Base-by-base conservation (phyloP, 2,329 filamentous ascomycete genomes). In the Penicillium hesseltinei region DNA sequence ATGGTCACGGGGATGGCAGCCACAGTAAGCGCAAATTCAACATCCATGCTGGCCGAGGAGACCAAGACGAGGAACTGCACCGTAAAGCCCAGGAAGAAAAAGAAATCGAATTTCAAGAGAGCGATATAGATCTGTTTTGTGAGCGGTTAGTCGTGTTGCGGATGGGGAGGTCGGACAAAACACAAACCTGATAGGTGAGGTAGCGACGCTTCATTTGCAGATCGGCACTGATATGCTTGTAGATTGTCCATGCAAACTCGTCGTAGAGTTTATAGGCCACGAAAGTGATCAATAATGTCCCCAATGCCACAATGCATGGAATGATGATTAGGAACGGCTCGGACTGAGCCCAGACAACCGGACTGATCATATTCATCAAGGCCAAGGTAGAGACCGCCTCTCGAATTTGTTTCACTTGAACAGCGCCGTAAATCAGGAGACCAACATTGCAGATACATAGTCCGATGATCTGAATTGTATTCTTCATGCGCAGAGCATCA, bases 21-120 rank as follows among this genome's bases (percentile, higher is more conserved):
- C 47, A 94, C 87, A 8, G 95, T 99, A 51, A 97, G 81, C 54
- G 84, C 89, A 67, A 94, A 91, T 74, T 99, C 94, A 67, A 86
- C 80, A 61, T 88, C 84, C 47, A 83, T 82, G 27, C 81, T 82
- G 62, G 84, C 83, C 44, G 85, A 88, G 57, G 85, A 88, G 58
- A 99, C 92, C 58, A 97, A 89, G 67, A 99, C 93, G 53, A 97
- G 84, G 75, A 99, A 99, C 72, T 99, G 94, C 46, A 99, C 91
- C 7, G 94, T 97, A 75, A 99, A 99, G 54, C 93, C 94, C 50
- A 99, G 86, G 82, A 99, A 99, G 82, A 99, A 97, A 86, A 99
- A 99, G 78, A 99, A 97, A 78, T 99, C 94, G 75, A 99, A 99
- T 77, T 99, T 99, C 64, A 99, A 84, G 11, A 99, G 84, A 38